Evolutionary conservation across 768 basidiomycete species (phyloP).

Genomic region (Leucocoprinus leucothites): DNA sequence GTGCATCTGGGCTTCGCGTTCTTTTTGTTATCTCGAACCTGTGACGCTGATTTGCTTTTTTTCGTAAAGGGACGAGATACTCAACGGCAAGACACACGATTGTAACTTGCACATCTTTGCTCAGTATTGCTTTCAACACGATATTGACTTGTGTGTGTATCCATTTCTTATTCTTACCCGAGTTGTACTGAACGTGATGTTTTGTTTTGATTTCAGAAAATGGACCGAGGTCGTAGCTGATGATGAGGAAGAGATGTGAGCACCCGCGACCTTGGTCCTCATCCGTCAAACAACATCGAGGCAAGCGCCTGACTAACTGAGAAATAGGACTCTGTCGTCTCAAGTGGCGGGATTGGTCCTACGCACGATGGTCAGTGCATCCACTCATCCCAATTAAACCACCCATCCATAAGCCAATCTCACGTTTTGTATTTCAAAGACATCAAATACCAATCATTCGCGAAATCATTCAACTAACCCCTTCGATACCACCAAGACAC

Average conservation of each 20-base stretch:
- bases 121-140: slow-evolving; percentile 85
- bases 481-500: slow-evolving; percentile 80
- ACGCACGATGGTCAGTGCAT: slow-evolving; percentile 74
- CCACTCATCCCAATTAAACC: background rate
- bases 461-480: slow-evolving; percentile 73
- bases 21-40: background rate
- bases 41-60: background rate
- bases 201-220: slow-evolving; percentile 64
- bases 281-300: slow-evolving; percentile 54
- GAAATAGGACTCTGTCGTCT: slow-evolving; percentile 87
- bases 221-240: slow-evolving; percentile 91
- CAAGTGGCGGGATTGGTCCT: slow-evolving; percentile 88
- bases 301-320: slow-evolving; percentile 79
- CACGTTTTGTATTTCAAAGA: slow-evolving; percentile 37
- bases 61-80: slow-evolving; percentile 72
- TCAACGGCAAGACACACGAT: slow-evolving; percentile 90
- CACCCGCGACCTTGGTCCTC: background rate
- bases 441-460: slow-evolving; percentile 88
- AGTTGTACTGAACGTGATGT: slow-evolving; percentile 25
- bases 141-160: slow-evolving; percentile 63
- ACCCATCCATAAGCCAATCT: too few species aligned
- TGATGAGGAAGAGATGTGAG: slow-evolving; percentile 86
- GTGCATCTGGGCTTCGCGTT: slow-evolving; percentile 29
- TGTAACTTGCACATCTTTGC: slow-evolving; percentile 85
- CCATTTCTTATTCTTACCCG: slow-evolving; percentile 4